phyloP scores from a whole-genome alignment of 768 basidiomycete genomes.

The Russula emetica region DNA sequence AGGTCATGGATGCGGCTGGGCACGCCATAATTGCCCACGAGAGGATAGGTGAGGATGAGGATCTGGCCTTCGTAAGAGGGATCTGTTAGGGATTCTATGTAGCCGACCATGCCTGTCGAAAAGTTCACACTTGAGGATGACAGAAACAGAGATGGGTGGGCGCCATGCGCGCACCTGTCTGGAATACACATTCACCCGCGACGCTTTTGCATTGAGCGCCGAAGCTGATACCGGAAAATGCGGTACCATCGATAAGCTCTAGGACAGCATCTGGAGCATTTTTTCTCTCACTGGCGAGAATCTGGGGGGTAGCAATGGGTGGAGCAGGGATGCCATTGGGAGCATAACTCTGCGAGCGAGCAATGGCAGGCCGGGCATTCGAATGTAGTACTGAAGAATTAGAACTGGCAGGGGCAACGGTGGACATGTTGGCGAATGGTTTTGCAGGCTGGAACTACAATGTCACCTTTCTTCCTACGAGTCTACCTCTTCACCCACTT shows the following conservation, averaged over 20 bases:
- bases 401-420: slow-evolving; percentile 1
- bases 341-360: slow-evolving; percentile 43
- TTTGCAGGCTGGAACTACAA: not conserved
- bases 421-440: slow-evolving; percentile 9
- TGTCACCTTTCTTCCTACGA: not conserved
- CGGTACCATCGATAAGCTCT: slow-evolving; percentile 86
- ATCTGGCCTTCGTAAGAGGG: slow-evolving; percentile 99
- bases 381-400: not conserved
- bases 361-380: slow-evolving; percentile 40
- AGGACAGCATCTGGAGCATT: slow-evolving; percentile 59
- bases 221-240: slow-evolving; percentile 86
- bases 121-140: slow-evolving; percentile 20
- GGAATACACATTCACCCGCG: slow-evolving; percentile 98
- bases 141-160: slow-evolving; percentile 14
- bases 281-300: slow-evolving; percentile 26
- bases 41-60: slow-evolving; percentile 92
- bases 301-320: slow-evolving; percentile 36
- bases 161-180: slow-evolving; percentile 69
- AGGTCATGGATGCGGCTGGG: slow-evolving; percentile 56
- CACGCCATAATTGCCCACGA: slow-evolving; percentile 97
- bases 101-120: slow-evolving; percentile 91
- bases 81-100: slow-evolving; percentile 96
- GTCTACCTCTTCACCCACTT: slow-evolving; percentile 25
- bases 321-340: slow-evolving; percentile 36
- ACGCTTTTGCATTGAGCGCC: slow-evolving; percentile 89